Percentiles rank a stretch among this genome's conserved stretches.
Conservation (phyloP, 2,329 filamentous ascomycete genomes). For the Metarhizium anisopliae region DNA sequence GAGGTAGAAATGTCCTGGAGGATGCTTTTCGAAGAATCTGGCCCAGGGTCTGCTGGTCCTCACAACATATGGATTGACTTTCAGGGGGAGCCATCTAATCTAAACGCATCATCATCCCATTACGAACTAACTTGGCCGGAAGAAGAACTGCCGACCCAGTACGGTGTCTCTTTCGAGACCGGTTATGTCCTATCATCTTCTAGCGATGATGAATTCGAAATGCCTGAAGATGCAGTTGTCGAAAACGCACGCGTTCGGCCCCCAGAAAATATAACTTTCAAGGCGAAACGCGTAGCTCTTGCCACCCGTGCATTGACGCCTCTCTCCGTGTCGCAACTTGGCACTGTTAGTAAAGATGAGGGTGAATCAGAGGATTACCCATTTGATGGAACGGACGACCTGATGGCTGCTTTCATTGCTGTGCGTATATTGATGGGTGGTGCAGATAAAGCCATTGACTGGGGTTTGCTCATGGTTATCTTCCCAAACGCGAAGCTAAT, state of each 20-base stretch:
- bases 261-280: neutral
- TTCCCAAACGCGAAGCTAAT: conserved; percentile 46
- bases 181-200: conserved; percentile 6
- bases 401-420: conserved; percentile 49
- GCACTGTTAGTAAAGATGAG: neutral
- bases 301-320: conserved; percentile 19
- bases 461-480: conserved; percentile 46
- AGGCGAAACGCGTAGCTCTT: conserved; percentile 20
- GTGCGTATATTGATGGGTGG: conserved; percentile 52
- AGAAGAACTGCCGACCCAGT: conserved; percentile 15
- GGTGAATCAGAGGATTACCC: conserved; percentile 1
- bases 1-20: conserved; percentile 36
- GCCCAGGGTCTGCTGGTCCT: conserved; percentile 17
- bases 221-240: neutral
- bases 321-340: conserved; percentile 7
- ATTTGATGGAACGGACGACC: conserved; percentile 16
- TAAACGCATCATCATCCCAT: neutral
- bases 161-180: neutral
- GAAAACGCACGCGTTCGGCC: neutral
- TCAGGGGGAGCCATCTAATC: conserved; percentile 7
- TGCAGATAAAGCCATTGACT: conserved; percentile 49
- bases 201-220: conserved; percentile 9
- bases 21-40: conserved; percentile 15
- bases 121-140: conserved; percentile 14
- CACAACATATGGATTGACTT: conserved; percentile 24